These are phyloP conservation scores for Murraya koenigii DNA, from an alignment of 345 rosid genomes.

Conservation along the genomic window DNA sequence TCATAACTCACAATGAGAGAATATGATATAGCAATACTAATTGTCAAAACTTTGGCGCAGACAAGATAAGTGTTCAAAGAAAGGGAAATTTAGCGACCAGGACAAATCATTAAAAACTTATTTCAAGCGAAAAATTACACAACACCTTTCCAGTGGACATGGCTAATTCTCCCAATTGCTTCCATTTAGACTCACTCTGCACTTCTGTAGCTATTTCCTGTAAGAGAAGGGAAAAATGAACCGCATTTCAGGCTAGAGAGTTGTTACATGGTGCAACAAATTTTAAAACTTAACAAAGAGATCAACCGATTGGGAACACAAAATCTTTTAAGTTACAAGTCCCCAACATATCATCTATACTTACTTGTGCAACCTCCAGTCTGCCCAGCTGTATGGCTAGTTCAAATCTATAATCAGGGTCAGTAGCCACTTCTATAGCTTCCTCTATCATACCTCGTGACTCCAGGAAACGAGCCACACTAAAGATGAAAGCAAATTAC, in stretches of 20 bases:
- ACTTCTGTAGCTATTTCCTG: slow-evolving; percentile 87
- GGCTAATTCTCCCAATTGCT: slow-evolving; percentile 95
- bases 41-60: not conserved
- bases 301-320: not conserved
- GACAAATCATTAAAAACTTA: not conserved
- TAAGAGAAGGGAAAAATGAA: slow-evolving; percentile 11
- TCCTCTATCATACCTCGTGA: slow-evolving; percentile 95
- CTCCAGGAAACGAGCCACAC: slow-evolving; percentile 99
- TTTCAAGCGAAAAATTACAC: not conserved
- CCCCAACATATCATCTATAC: slow-evolving; percentile 13
- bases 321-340: not conserved
- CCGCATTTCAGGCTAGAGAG: slow-evolving; percentile 5
- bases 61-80: not conserved
- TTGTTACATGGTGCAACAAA: slow-evolving; percentile 8
- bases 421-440: slow-evolving; percentile 95
- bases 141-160: slow-evolving; percentile 93
- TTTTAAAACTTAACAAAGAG: slow-evolving; percentile 4
- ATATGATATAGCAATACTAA: not conserved
- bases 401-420: slow-evolving; percentile 94
- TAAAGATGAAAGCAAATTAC: slow-evolving; percentile 33
- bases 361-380: slow-evolving; percentile 89
- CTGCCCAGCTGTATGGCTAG: slow-evolving; percentile 94
- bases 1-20: slow-evolving; percentile 18
- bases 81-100: not conserved
- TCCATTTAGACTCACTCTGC: slow-evolving; percentile 94